Percentiles rank a stretch among this genome's conserved stretches.
These are phyloP conservation scores for Termitomyces sp. DNA, from an alignment of 768 basidiomycete species.

Conservation along the genomic window DNA sequence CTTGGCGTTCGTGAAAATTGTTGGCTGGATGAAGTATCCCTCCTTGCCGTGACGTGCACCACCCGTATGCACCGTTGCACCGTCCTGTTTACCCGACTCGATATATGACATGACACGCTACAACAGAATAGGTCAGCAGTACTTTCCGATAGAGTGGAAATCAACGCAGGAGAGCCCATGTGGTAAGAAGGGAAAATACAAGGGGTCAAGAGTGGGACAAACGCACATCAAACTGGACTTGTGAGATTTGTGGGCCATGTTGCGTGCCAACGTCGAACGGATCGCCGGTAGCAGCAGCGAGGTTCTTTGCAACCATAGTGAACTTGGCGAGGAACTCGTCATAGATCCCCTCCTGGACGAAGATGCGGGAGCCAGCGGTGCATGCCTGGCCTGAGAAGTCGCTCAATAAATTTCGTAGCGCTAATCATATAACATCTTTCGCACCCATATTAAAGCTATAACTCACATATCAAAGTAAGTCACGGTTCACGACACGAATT, in stretches of 20 bases:
- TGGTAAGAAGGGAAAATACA: too few relatives aligned
- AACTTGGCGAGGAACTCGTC: conserved; percentile 57
- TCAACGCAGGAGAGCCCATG: neutral
- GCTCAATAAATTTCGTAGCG: neutral
- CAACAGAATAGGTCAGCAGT: conserved; percentile 34
- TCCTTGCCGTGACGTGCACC: too few relatives aligned
- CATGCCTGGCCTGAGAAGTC: conserved; percentile 50
- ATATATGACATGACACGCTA: too few relatives aligned
- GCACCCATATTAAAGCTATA: conserved; percentile 34
- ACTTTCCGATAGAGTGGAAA: neutral
- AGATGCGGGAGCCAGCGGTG: too few relatives aligned
- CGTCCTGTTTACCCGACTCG: too few relatives aligned
- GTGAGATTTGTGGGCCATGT: too few relatives aligned
- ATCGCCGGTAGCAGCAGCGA: conserved; percentile 54
- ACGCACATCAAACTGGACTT: too few relatives aligned
- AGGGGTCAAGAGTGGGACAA: conserved; percentile 28
- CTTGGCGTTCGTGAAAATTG: conserved; percentile 61
- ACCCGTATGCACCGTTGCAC: too few relatives aligned
- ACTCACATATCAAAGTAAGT: too few relatives aligned
- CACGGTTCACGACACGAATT: too few relatives aligned
- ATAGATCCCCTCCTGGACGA: too few relatives aligned
- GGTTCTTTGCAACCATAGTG: conserved; percentile 39
- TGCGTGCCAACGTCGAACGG: conserved; percentile 54
- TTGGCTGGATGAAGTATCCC: too few relatives aligned
- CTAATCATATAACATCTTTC: neutral